Percentiles rank a stretch among this genome's conserved stretches.
Evolutionary conservation across 441 rosid species (phyloP).

Genomic region (Populus hybrid): DNA sequence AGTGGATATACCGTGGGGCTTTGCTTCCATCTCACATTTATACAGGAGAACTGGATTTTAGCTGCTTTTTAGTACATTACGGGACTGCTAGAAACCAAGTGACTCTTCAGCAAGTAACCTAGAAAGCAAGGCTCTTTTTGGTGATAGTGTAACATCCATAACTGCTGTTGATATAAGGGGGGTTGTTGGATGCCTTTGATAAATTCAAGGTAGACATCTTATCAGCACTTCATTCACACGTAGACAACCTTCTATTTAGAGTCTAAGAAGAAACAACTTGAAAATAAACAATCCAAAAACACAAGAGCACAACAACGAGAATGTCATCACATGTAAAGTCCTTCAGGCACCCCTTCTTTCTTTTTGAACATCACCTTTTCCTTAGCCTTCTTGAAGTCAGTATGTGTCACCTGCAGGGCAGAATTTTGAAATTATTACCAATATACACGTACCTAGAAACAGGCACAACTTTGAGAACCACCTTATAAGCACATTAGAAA

Average conservation of each 20-base stretch:
- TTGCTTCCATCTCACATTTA: background rate
- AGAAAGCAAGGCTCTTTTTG: background rate
- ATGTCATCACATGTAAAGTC: slow-evolving; percentile 29
- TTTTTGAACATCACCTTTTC: slow-evolving; percentile 43
- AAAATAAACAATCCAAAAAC: background rate
- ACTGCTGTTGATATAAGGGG: background rate
- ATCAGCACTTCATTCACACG: background rate
- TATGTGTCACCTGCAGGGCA: slow-evolving; percentile 29
- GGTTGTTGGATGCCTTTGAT: background rate
- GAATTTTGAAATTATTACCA: background rate
- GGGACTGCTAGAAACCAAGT: background rate
- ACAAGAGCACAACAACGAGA: background rate
- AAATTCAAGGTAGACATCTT: background rate
- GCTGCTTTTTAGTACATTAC: background rate
- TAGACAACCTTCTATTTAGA: background rate
- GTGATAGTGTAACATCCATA: background rate
- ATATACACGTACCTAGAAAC: background rate
- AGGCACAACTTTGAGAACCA: background rate
- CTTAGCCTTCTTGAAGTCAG: slow-evolving; percentile 36
- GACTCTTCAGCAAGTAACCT: too few relatives aligned
- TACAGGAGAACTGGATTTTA: background rate
- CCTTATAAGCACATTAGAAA: background rate
- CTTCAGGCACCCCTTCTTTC: slow-evolving; percentile 42
- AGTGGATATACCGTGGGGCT: background rate
- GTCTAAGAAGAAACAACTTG: background rate